These are phyloP conservation scores for Saccharomyces hybrid DNA, from an alignment of 1,139 yeast species.

Conservation along the genomic window DNA sequence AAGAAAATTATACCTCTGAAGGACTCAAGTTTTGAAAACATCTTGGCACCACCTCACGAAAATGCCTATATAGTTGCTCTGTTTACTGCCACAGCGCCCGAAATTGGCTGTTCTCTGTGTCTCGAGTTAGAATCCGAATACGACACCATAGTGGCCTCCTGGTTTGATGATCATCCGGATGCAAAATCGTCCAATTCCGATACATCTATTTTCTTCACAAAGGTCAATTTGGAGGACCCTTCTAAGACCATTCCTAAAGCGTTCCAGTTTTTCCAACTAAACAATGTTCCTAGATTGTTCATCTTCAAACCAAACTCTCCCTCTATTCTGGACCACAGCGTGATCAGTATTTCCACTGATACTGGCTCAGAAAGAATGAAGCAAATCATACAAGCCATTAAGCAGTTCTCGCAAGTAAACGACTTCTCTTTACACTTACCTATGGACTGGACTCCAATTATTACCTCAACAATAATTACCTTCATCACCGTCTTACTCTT, in stretches of 20 bases:
- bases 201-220: slow-evolving; percentile 55
- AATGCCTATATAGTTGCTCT: slow-evolving; percentile 59
- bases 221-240: slow-evolving; percentile 57
- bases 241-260: slow-evolving; percentile 39
- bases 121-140: slow-evolving; percentile 61
- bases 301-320: slow-evolving; percentile 46
- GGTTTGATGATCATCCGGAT: slow-evolving; percentile 44
- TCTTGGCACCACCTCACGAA: slow-evolving; percentile 56
- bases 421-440: slow-evolving; percentile 49
- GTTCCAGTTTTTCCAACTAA: slow-evolving; percentile 51
- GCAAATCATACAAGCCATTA: slow-evolving; percentile 24
- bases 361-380: slow-evolving; percentile 20
- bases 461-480: slow-evolving; percentile 37
- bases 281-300: slow-evolving; percentile 73
- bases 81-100: slow-evolving; percentile 66
- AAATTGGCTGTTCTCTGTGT: slow-evolving; percentile 75
- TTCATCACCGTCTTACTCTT: slow-evolving; percentile 26
- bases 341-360: slow-evolving; percentile 10
- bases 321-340: slow-evolving; percentile 7
- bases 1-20: slow-evolving; percentile 44
- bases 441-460: slow-evolving; percentile 44
- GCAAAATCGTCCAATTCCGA: slow-evolving; percentile 32
- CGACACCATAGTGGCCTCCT: slow-evolving; percentile 54
- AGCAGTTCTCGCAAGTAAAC: slow-evolving; percentile 24
- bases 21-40: slow-evolving; percentile 51